Evolutionary conservation across 2,329 filamentous ascomycete species (phyloP).

Genomic region (Cladophialophora psammophila): DNA sequence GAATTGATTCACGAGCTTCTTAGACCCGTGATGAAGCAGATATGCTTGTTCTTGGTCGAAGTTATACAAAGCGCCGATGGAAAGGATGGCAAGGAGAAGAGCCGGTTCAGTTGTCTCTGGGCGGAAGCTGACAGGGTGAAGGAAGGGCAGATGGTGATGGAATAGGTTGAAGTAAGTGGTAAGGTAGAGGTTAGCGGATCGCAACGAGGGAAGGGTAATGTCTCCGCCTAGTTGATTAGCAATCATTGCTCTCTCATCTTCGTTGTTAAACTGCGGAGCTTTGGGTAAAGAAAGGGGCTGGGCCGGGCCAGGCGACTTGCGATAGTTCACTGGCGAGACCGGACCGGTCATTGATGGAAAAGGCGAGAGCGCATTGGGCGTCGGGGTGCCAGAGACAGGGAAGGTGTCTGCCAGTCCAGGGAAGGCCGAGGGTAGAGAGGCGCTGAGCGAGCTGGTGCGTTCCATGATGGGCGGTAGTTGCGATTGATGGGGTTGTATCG

Average conservation of each 20-base stretch:
- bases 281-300: constrained; percentile 70
- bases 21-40: constrained; percentile 95
- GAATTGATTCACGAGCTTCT: constrained; percentile 96
- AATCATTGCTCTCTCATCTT: constrained; percentile 87
- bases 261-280: constrained; percentile 80
- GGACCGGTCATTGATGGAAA: constrained; percentile 72
- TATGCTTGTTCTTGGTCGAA: constrained; percentile 98
- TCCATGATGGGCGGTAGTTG: constrained; percentile 75
- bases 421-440: constrained; percentile 69
- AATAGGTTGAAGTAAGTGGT: constrained; percentile 97
- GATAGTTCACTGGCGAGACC: constrained; percentile 72
- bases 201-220: constrained; percentile 83
- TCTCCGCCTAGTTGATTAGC: constrained; percentile 85
- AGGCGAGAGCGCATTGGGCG: constrained; percentile 76
- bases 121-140: constrained; percentile 90
- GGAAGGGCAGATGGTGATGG: constrained; percentile 93
- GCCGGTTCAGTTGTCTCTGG: constrained; percentile 81
- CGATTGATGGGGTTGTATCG: constrained; percentile 64
- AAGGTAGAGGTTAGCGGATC: constrained; percentile 87
- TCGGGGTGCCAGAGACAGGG: constrained; percentile 71
- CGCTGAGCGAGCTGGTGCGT: constrained; percentile 65
- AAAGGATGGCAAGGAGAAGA: constrained; percentile 85
- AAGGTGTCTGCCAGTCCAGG: constrained; percentile 77
- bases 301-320: constrained; percentile 72
- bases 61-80: constrained; percentile 93